Conservation (phyloP, 1,284 basidiomycete genomes). For the Butyriboletus regius region DNA sequence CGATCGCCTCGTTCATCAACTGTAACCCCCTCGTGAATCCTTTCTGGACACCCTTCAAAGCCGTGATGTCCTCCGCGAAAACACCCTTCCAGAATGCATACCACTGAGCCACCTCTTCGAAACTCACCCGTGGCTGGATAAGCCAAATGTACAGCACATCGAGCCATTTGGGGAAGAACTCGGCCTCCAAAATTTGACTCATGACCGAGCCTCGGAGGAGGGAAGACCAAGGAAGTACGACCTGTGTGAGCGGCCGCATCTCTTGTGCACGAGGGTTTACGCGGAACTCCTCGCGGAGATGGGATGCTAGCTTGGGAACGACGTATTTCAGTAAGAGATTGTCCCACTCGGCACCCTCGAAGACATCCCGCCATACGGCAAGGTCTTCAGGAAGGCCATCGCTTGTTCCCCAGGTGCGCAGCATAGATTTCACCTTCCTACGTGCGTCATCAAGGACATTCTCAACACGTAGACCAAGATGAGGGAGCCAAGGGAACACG, state of each 20-base stretch:
- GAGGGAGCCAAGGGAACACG: constrained; percentile 92
- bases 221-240: constrained; percentile 67
- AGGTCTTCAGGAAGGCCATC: constrained; percentile 74
- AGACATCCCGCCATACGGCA: constrained; percentile 75
- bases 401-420: constrained; percentile 72
- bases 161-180: constrained; percentile 96
- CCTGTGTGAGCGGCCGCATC: constrained; percentile 68
- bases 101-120: constrained; percentile 90
- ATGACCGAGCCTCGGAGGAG: constrained; percentile 72
- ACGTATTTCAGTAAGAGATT: constrained; percentile 82
- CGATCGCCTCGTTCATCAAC: constrained; percentile 87
- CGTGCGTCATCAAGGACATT: constrained; percentile 78
- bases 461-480: constrained; percentile 73
- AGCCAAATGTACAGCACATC: constrained; percentile 89
- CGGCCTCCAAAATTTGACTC: constrained; percentile 73
- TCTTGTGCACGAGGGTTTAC: constrained; percentile 86
- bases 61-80: constrained; percentile 65
- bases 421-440: constrained; percentile 70
- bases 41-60: constrained; percentile 56
- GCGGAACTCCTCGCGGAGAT: constrained; percentile 73
- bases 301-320: constrained; percentile 78
- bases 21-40: constrained; percentile 83
- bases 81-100: constrained; percentile 80
- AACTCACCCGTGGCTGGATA: constrained; percentile 70
- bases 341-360: constrained; percentile 80